These are phyloP conservation scores for Penicillium nordicum DNA, from an alignment of 2,329 filamentous ascomycete species.

Conservation along the genomic window DNA sequence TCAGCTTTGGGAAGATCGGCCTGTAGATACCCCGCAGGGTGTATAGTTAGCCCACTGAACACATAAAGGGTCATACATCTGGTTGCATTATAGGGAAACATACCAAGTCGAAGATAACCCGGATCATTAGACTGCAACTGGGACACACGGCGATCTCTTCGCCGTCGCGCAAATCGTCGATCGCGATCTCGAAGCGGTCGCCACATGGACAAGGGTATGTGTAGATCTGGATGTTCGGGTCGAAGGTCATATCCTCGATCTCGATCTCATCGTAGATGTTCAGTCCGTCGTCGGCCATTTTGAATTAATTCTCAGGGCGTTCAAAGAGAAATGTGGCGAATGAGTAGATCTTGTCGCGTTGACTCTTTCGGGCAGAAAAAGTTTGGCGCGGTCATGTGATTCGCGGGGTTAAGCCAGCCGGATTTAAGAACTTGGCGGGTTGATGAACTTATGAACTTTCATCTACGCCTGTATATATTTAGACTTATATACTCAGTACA, in stretches of 20 bases:
- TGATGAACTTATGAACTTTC: not conserved
- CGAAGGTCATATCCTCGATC: conserved; percentile 97
- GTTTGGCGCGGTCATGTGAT: conserved; percentile 32
- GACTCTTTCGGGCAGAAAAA: conserved; percentile 16
- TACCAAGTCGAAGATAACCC: conserved; percentile 87
- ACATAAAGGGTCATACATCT: not conserved
- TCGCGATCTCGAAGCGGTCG: conserved; percentile 88
- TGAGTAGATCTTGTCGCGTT: not conserved
- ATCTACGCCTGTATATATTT: not conserved
- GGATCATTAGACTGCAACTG: conserved; percentile 94
- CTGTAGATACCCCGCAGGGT: conserved; percentile 27
- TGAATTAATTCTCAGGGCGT: conserved; percentile 12
- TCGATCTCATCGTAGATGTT: conserved; percentile 96
- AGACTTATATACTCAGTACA: not conserved
- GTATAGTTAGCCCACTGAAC: conserved; percentile 4
- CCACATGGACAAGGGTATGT: conserved; percentile 96
- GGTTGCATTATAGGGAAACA: conserved; percentile 28
- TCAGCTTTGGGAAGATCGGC: conserved; percentile 51
- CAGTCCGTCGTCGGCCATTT: conserved; percentile 62
- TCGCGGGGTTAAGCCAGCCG: conserved; percentile 13
- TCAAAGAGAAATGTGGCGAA: conserved; percentile 2
- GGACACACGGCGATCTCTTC: conserved; percentile 96
- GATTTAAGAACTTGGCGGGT: not conserved
- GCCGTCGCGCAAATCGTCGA: conserved; percentile 80
- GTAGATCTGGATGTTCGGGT: conserved; percentile 78